Percentiles rank a stretch among this genome's conserved stretches.
phyloP scores from a whole-genome alignment of 23 red algal genomes.

The Gracilaria gracilis region DNA sequence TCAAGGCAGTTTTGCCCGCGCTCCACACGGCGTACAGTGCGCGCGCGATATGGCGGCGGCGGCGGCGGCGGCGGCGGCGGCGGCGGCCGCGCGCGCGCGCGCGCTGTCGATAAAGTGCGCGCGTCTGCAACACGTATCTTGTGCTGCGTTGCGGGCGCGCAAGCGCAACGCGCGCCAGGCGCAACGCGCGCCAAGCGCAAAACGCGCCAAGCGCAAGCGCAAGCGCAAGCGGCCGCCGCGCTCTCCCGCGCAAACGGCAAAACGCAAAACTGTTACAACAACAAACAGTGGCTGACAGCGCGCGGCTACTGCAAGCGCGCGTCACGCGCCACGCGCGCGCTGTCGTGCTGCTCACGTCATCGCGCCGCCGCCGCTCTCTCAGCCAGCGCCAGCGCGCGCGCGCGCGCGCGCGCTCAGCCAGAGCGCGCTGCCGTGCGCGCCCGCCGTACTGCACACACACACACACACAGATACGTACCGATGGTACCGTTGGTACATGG shows the following conservation, averaged over 20 bases:
- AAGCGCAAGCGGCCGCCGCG: neutral
- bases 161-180: neutral
- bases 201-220: neutral
- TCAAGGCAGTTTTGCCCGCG: too few relatives aligned
- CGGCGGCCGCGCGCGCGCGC: neutral
- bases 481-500: too few relatives aligned
- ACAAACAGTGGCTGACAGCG: neutral
- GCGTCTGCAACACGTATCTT: too few relatives aligned
- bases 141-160: too few relatives aligned
- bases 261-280: neutral
- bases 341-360: constrained; percentile 12
- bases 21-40: too few relatives aligned
- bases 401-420: neutral
- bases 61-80: neutral
- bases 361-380: neutral
- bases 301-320: constrained; percentile 3
- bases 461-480: too few relatives aligned
- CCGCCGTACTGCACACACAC: neutral
- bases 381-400: neutral
- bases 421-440: neutral
- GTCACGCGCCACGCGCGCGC: neutral
- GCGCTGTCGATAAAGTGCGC: too few relatives aligned
- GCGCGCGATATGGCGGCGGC: neutral
- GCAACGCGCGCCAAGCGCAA: neutral
- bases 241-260: neutral